These are phyloP conservation scores for Cyberlindnera sargentensis DNA, from an alignment of 805 yeast species.

Conservation along the genomic window DNA sequence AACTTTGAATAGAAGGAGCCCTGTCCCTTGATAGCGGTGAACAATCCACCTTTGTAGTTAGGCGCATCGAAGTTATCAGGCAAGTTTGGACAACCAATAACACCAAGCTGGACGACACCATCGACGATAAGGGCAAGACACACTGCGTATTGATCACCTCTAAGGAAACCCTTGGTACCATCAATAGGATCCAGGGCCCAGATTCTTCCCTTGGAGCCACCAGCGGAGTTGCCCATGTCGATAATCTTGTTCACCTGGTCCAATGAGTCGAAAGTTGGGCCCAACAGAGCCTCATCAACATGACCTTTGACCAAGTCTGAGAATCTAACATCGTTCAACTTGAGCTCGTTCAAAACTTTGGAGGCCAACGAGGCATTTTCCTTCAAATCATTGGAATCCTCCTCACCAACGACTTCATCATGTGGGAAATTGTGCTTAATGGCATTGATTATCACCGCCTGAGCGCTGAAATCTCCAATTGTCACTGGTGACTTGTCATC, in stretches of 20 bases:
- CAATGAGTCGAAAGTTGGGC: constrained; percentile 35
- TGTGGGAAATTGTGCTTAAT: constrained; percentile 70
- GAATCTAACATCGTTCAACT: constrained; percentile 44
- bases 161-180: constrained; percentile 92
- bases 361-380: constrained; percentile 41
- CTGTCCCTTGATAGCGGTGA: constrained; percentile 56
- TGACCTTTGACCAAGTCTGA: constrained; percentile 14
- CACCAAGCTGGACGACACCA: constrained; percentile 82
- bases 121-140: constrained; percentile 86
- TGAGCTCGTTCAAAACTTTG: constrained; percentile 54
- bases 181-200: constrained; percentile 99
- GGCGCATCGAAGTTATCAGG: constrained; percentile 32
- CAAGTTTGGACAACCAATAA: constrained; percentile 93
- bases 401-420: constrained; percentile 93
- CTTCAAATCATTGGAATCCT: constrained; percentile 65
- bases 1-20: constrained; percentile 52
- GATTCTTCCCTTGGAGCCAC: constrained; percentile 74
- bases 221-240: constrained; percentile 73
- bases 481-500: constrained; percentile 93
- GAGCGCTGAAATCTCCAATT: constrained; percentile 93
- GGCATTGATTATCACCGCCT: constrained; percentile 85
- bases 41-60: constrained; percentile 60
- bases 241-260: constrained; percentile 55
- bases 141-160: constrained; percentile 96
- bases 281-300: constrained; percentile 12